These are phyloP conservation scores for Cicer arietinum DNA, from an alignment of 306 rosid genomes.

Conservation along the genomic window DNA sequence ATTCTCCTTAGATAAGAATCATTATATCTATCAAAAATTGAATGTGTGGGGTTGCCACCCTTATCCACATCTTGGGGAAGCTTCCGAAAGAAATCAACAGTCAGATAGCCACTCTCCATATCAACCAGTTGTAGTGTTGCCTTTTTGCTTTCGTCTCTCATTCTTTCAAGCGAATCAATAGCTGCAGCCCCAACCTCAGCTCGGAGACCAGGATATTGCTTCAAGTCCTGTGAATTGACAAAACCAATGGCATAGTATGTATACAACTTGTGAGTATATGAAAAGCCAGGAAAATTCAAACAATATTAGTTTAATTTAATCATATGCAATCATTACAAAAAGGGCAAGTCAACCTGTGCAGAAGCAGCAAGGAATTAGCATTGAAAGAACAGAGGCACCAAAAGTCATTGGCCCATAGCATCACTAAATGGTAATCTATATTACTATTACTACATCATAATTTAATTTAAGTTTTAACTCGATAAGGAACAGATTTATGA, in stretches of 20 bases:
- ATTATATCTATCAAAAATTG: slow-evolving; percentile 91
- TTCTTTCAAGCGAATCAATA: slow-evolving; percentile 75
- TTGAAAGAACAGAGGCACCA: slow-evolving; percentile 15
- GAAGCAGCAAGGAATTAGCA: slow-evolving; percentile 1
- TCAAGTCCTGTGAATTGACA: slow-evolving; percentile 70
- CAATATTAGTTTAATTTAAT: not conserved
- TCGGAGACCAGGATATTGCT: slow-evolving; percentile 91
- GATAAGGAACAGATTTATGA: slow-evolving; percentile 1
- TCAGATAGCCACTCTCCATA: slow-evolving; percentile 90
- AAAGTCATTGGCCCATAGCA: not conserved
- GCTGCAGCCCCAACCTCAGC: slow-evolving; percentile 91
- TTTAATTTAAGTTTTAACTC: not conserved
- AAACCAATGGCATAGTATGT: slow-evolving; percentile 20
- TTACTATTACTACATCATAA: not conserved
- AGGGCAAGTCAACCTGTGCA: slow-evolving; percentile 2
- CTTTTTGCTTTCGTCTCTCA: slow-evolving; percentile 93
- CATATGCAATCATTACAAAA: not conserved
- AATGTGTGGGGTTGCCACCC: slow-evolving; percentile 98
- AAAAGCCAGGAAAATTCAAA: slow-evolving; percentile 7
- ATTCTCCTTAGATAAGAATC: slow-evolving; percentile 89
- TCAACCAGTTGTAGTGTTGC: slow-evolving; percentile 89
- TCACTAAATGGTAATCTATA: not conserved
- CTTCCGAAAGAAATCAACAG: slow-evolving; percentile 92
- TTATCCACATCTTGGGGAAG: slow-evolving; percentile 96
- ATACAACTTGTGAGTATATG: not conserved